Conservation (phyloP, 768 basidiomycete species). For the Tulasnella sp. region DNA sequence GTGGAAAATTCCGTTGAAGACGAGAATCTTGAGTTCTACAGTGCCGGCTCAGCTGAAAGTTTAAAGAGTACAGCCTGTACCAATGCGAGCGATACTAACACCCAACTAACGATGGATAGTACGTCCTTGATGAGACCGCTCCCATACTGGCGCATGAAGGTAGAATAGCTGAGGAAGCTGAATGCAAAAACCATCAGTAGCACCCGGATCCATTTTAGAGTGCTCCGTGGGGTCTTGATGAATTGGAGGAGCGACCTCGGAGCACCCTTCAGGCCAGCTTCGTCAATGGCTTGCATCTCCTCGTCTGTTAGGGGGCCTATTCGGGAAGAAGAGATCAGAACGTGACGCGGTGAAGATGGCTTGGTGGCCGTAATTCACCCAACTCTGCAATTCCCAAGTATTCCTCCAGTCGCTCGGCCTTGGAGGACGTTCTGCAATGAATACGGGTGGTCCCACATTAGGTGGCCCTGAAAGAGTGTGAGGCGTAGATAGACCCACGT, state of each 20-base stretch:
- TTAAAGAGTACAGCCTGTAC: too few relatives aligned
- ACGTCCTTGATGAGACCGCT: too few relatives aligned
- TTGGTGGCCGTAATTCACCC: background rate
- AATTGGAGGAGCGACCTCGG: conserved; percentile 21
- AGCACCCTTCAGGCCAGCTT: conserved; percentile 44
- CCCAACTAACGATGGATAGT: too few relatives aligned
- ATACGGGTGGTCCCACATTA: background rate
- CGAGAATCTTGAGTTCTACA: too few relatives aligned
- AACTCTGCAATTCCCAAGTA: conserved; percentile 60
- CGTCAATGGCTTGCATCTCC: conserved; percentile 53
- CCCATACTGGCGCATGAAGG: too few relatives aligned
- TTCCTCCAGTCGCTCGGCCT: conserved; percentile 47
- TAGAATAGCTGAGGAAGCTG: too few relatives aligned
- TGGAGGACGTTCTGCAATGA: conserved; percentile 44
- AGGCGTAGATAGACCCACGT: conserved; percentile 37
- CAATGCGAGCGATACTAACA: too few relatives aligned
- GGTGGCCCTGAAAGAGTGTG: background rate
- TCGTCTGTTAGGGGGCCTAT: conserved; percentile 35
- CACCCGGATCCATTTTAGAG: too few relatives aligned
- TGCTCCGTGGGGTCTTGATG: too few relatives aligned
- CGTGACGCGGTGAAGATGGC: background rate
- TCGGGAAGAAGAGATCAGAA: background rate
- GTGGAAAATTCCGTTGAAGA: too few relatives aligned
- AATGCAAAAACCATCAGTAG: too few relatives aligned
- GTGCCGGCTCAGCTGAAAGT: too few relatives aligned